Evolutionary conservation across 345 rosid genomes (phyloP), one percentile per base, ranked within the genome.

Genomic region (Ceriops zippeliana): DNA sequence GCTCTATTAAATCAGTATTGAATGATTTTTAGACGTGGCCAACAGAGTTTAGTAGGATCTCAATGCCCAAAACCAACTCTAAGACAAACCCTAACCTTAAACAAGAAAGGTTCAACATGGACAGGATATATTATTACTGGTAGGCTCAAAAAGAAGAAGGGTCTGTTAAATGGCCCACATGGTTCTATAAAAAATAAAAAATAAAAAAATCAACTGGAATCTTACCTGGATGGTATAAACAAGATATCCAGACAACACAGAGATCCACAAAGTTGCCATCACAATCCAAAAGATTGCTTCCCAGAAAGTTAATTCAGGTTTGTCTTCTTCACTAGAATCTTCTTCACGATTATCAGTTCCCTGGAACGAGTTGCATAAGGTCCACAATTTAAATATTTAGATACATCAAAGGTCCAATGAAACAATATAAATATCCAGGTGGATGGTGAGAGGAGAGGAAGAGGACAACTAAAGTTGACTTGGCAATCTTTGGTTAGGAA

Each of bases 221-320:
- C 26, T 34, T 76, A 89, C 97, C 90, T 91, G 64, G 34, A 91
- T 91, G 60, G 93, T 85, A 83, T 87, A 90, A 27, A 91, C 97
- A 76, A 91, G 82, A 79, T 89, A 89, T 53, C 84, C 91, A 0
- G 96, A 91, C 46, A 91, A 70, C 69, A 87, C 71, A 61, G 93
- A 91, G 58, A 91, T 86, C 92, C 97, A 91, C 63, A 86, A 84
- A 5, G 96, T 91, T 83, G 89, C 80, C 71, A 91, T 85, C 24
- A 80, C 76, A 51, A 91, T 93, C 97, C 97, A 91, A 58, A 86
- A 77, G 49, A 89, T 26, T 32, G 96, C 76, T 86, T 91, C 97
- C 87, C 86, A 78, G 69, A 87, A 85, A 27, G 96, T 77, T 68
- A 91, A 81, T 79, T 91, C 97, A 0, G 92, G 90, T 22, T 65